A percentile compares a stretch with the other conserved stretches of the same genome.
phyloP scores from a whole-genome alignment of 495 filamentous ascomycete species.

The Aspergillus bertholletiae region DNA sequence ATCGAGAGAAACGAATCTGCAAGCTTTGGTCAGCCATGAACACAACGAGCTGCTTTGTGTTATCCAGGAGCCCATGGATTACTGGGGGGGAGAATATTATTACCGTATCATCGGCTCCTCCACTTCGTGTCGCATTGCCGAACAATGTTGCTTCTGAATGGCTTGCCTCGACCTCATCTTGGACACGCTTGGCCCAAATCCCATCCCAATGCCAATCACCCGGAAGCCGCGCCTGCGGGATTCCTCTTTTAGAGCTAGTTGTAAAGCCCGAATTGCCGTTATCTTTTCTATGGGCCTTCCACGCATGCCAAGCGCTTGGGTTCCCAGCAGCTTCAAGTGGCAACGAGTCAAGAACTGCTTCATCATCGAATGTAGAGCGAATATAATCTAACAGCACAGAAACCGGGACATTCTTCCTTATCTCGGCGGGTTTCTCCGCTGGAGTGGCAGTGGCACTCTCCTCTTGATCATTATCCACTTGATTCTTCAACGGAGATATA shows the following conservation, averaged over 20 bases:
- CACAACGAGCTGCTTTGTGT: background rate
- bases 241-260: constrained; percentile 25
- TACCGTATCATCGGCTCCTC: constrained; percentile 67
- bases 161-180: constrained; percentile 70
- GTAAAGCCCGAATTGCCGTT: constrained; percentile 4
- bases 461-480: constrained; percentile 3
- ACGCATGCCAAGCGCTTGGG: constrained; percentile 85
- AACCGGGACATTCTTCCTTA: constrained; percentile 30
- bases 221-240: constrained; percentile 51
- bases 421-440: constrained; percentile 15
- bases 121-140: constrained; percentile 52
- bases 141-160: constrained; percentile 73
- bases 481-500: background rate
- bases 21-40: background rate
- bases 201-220: constrained; percentile 96
- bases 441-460: constrained; percentile 16
- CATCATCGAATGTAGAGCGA: constrained; percentile 74
- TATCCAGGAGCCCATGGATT: background rate
- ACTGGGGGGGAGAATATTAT: background rate
- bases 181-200: constrained; percentile 83
- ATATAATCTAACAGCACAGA: constrained; percentile 68
- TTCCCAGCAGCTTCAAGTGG: constrained; percentile 82
- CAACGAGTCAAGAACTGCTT: constrained; percentile 68
- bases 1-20: constrained; percentile 66
- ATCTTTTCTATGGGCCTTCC: constrained; percentile 62